Evolutionary conservation across 495 filamentous ascomycete species (phyloP), one percentile per base, ranked within the genome.

Genomic region (Astrothelium subdiscretum): DNA sequence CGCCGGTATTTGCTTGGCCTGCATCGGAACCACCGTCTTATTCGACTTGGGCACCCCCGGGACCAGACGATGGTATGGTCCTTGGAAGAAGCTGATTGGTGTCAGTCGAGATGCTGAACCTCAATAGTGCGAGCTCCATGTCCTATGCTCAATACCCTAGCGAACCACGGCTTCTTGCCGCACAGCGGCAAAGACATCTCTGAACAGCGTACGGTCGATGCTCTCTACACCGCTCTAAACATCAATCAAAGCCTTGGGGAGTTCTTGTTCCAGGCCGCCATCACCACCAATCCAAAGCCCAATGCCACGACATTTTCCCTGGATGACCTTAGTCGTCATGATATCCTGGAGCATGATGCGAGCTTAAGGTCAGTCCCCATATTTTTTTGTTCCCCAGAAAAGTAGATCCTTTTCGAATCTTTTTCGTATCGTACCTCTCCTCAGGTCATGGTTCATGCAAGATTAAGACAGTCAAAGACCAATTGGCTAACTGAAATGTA

Each of bases 301-400:
- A 84, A 82, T 65, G 73, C 80, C 0, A 82, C 78, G 11, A 73
- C 58, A 12, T 81, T 82, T 66, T 72, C 74, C 6, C 71, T 84
- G 31, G 68, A 80, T 64, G 66, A 78, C 24, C 75, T 83, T 20
- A 67, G 74, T 62, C 67, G 72, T 18, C 77, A 80, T 60, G 76
- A 80, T 52, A 64, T 80, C 35, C 67, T 81, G 2, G 80, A 83
- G 60, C 79, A 81, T 57, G 80, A 82, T 66, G 79, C 70, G 5
- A 80, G 78, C 61, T 62, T 82, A 32, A 80, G 77, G 79, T 80
- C 58, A 32, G 68, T 71, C 3, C 15, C 31, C 54, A 27, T n/a
- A 57, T 54, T 63, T 48, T 10, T 32, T 54, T n/a, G 1, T 24
- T 38, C 8, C 15, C 8, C 15, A 6, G 15, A 38, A 15, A 38